Base-by-base conservation (phyloP, 306 rosid genomes). In the Vigna unguiculata region DNA sequence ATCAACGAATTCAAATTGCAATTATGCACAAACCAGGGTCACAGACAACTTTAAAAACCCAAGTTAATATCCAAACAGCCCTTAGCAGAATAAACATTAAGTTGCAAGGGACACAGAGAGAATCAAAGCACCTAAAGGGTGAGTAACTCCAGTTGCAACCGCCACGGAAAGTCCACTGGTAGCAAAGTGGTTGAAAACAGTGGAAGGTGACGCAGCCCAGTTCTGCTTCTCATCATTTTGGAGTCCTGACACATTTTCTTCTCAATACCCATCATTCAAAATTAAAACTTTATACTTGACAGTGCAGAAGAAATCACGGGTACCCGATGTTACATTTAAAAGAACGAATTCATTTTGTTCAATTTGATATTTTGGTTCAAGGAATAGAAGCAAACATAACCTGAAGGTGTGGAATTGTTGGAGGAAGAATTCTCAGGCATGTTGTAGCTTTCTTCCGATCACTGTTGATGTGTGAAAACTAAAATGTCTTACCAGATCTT, bases 121-220 rank as follows among this genome's bases (percentile, higher is more conserved):
- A 58, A 58, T 7, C 43, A 51, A 78, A 49, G 25, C 21, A 93
- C 98, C 98, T 81, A 95, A 52, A 74, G 98, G 97, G 62, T 92
- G 97, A 82, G 98, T 92, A 32, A 90, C 69, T 21, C 84, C 86
- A 53, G 97, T 89, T 41, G 97, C 96, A 47, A 87, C 83, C 2
- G 97, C 98, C 38, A 92, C 92, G 43, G 98, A 90, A 72, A 88
- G 21, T 69, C 97, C 98, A 77, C 98, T 90, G 20, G 93, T 83
- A 12, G 86, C 96, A 69, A 95, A 92, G 81, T 92, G 97, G 79
- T 82, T 78, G 73, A 83, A 87, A 79, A 84, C 69, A 43, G 79
- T 67, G 17, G 97, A 82, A 40, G 93, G 88, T 25, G 97, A 90
- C 22, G 80, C 77, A 22, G 83, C 81, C 96, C 96, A 92, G 40